These are phyloP conservation scores for Coemansia sp. DNA, from an alignment of 192 early-diverging fungal species.

Conservation along the genomic window DNA sequence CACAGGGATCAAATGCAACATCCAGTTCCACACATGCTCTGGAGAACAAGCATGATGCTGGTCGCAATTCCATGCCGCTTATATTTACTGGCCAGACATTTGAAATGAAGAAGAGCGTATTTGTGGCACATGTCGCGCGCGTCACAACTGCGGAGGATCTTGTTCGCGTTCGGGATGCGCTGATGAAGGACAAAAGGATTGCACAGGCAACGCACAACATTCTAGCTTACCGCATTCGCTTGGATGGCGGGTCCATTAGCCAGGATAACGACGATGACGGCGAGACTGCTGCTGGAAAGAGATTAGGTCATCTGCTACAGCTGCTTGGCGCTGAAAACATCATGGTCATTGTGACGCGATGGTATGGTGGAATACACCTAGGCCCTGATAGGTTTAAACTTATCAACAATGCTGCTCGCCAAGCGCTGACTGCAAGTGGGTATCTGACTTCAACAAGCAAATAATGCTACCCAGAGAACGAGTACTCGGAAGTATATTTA, in stretches of 20 bases:
- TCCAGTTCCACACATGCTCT: too few species aligned
- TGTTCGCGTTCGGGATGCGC: conserved; percentile 42
- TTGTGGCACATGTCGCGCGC: conserved; percentile 77
- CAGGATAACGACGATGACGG: conserved; percentile 95
- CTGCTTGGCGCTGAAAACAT: conserved; percentile 69
- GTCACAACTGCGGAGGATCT: conserved; percentile 60
- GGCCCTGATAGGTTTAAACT: conserved; percentile 88
- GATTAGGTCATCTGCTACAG: conserved; percentile 81
- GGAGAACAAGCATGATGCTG: neutral
- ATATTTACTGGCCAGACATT: conserved; percentile 61
- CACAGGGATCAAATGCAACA: too few species aligned
- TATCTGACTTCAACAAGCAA: conserved; percentile 41
- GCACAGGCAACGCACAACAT: conserved; percentile 90
- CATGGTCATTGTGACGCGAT: conserved; percentile 78
- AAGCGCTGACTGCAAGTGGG: conserved; percentile 66
- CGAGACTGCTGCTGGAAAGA: conserved; percentile 85
- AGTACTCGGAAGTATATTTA: too few species aligned
- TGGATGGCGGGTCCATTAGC: conserved; percentile 40
- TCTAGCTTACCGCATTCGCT: conserved; percentile 76
- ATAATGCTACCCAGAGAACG: neutral
- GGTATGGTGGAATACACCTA: conserved; percentile 87
- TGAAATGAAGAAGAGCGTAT: conserved; percentile 78
- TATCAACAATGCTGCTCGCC: conserved; percentile 82
- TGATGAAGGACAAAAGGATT: conserved; percentile 71
- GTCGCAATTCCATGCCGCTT: conserved; percentile 19